A percentile compares a stretch with the other conserved stretches of the same genome.
phyloP scores from a whole-genome alignment of 345 rosid species.

The Linum tenue region DNA sequence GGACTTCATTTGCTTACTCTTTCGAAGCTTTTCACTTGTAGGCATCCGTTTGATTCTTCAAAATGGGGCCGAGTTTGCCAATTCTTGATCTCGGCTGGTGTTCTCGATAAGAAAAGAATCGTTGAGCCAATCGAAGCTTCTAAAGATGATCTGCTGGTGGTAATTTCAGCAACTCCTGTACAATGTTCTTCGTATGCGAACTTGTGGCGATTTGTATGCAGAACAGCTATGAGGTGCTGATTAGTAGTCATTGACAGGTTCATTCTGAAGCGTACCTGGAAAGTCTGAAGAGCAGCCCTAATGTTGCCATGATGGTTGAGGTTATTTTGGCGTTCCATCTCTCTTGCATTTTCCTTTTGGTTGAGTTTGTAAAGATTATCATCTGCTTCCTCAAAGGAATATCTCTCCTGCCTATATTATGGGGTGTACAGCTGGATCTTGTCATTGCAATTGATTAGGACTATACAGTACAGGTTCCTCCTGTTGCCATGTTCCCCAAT shows the following conservation, averaged over 20 bases:
- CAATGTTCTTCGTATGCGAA: too few species aligned
- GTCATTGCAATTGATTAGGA: conserved; percentile 10
- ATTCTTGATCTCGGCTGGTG: conserved; percentile 46
- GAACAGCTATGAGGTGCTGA: not conserved
- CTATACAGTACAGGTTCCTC: conserved; percentile 54
- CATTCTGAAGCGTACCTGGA: conserved; percentile 67
- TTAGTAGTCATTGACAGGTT: conserved; percentile 38
- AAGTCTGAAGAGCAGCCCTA: conserved; percentile 64
- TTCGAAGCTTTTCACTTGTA: conserved; percentile 13
- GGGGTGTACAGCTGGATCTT: not conserved
- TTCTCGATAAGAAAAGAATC: conserved; percentile 41
- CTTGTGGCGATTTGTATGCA: not conserved
- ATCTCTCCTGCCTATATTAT: not conserved
- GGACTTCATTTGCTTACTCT: not conserved
- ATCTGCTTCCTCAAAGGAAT: not conserved
- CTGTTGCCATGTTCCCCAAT: conserved; percentile 73
- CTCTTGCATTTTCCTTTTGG: conserved; percentile 5
- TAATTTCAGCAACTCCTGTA: conserved; percentile 18
- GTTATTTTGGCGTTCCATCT: conserved; percentile 25
- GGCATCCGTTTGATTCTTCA: conserved; percentile 92
- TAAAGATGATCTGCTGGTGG: conserved; percentile 78
- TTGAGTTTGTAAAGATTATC: not conserved
- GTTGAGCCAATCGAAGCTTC: conserved; percentile 83
- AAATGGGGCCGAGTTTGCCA: conserved; percentile 85
- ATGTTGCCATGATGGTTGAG: conserved; percentile 74